Percentiles rank a stretch among this genome's conserved stretches.
phyloP scores from a whole-genome alignment of 169 alveolate species.

The Besnoitia besnoiti region DNA sequence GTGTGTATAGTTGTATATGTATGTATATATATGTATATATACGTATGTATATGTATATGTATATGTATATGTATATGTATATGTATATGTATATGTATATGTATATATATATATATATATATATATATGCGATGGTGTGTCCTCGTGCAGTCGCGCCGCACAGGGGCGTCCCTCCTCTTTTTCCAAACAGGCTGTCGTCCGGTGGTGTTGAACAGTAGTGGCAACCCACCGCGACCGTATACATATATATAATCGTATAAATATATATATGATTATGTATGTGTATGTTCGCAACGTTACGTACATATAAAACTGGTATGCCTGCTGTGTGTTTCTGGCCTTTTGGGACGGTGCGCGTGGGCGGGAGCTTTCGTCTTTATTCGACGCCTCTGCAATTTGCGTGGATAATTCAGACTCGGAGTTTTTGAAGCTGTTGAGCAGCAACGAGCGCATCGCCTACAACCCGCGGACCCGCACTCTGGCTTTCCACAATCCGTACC shows the following conservation, averaged over 20 bases:
- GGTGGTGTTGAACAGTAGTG: too few relatives aligned
- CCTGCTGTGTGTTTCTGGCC: neutral
- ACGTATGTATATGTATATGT: neutral
- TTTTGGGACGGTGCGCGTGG: neutral
- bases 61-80: neutral
- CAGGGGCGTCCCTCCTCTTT: too few relatives aligned
- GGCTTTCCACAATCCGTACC: conserved; percentile 35
- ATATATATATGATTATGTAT: neutral
- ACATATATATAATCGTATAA: neutral
- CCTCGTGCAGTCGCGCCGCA: too few relatives aligned
- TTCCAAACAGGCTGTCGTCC: too few relatives aligned
- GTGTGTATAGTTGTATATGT: neutral
- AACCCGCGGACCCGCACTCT: conserved; percentile 4
- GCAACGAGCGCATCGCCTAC: conserved; percentile 27
- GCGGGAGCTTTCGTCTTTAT: too few relatives aligned
- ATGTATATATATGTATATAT: neutral
- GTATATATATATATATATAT: too few relatives aligned
- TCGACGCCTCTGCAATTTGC: too few relatives aligned
- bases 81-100: neutral
- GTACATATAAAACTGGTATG: neutral
- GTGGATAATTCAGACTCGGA: neutral
- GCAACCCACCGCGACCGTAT: too few relatives aligned
- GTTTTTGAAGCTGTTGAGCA: conserved; percentile 20
- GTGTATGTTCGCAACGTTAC: neutral
- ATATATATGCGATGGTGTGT: too few relatives aligned